A percentile compares a stretch with the other conserved stretches of the same genome.
These are phyloP conservation scores for Epicoccum nigrum DNA, from an alignment of 2,329 filamentous ascomycete genomes.

Conservation along the genomic window DNA sequence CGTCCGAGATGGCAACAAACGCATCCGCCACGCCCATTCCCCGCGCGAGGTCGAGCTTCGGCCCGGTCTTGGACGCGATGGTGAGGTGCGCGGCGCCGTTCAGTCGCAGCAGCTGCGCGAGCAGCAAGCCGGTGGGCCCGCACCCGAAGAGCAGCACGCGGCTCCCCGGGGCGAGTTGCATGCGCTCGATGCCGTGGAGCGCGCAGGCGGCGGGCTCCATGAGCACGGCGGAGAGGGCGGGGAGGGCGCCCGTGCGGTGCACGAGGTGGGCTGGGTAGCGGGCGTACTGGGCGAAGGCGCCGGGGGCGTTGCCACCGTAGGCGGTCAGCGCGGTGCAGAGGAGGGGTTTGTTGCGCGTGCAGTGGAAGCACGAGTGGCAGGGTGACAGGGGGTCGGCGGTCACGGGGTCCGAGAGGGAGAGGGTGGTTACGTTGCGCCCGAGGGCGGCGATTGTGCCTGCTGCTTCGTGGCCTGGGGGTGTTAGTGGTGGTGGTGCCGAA, in stretches of 20 bases:
- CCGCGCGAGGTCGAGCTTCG: slow-evolving; percentile 73
- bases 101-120: slow-evolving; percentile 67
- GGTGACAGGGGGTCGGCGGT: slow-evolving; percentile 68
- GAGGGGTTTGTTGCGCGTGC: slow-evolving; percentile 69
- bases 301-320: slow-evolving; percentile 71
- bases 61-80: slow-evolving; percentile 69
- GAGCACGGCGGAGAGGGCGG: slow-evolving; percentile 67
- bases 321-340: slow-evolving; percentile 73
- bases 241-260: slow-evolving; percentile 70
- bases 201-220: slow-evolving; percentile 74
- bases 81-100: slow-evolving; percentile 73
- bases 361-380: slow-evolving; percentile 76
- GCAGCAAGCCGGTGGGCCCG: slow-evolving; percentile 69
- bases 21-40: slow-evolving; percentile 55
- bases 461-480: slow-evolving; percentile 65
- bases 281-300: slow-evolving; percentile 75
- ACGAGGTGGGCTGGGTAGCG: slow-evolving; percentile 63
- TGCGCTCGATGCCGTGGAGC: slow-evolving; percentile 73
- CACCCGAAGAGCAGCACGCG: slow-evolving; percentile 70
- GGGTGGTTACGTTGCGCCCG: slow-evolving; percentile 64
- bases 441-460: slow-evolving; percentile 68
- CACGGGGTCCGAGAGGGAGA: slow-evolving; percentile 68
- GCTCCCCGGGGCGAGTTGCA: slow-evolving; percentile 68
- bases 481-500: not conserved
- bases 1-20: slow-evolving; percentile 53